phyloP scores from a whole-genome alignment of 345 rosid genomes.

The Eucalyptus shirleyi region DNA sequence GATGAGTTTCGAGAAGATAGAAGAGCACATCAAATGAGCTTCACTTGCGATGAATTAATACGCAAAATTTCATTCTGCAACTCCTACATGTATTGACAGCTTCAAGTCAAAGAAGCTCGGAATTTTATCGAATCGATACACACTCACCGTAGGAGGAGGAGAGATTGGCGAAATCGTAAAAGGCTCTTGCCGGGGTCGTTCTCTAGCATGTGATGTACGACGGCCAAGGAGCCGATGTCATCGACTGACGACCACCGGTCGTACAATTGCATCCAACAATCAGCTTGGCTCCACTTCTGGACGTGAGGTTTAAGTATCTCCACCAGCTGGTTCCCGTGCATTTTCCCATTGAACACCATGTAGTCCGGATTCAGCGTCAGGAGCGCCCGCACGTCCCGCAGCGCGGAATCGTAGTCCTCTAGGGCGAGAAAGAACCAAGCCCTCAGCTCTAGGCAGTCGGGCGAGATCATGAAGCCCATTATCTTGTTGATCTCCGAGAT shows the following conservation, averaged over 20 bases:
- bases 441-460: constrained; percentile 85
- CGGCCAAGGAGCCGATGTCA: constrained; percentile 89
- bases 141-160: constrained; percentile 67
- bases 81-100: background rate
- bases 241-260: constrained; percentile 95
- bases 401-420: constrained; percentile 75
- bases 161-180: constrained; percentile 82
- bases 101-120: background rate
- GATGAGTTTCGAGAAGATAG: background rate
- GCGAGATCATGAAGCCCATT: constrained; percentile 62
- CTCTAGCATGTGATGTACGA: constrained; percentile 85
- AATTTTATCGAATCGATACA: background rate
- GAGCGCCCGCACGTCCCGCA: constrained; percentile 74
- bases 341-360: constrained; percentile 61
- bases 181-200: constrained; percentile 89
- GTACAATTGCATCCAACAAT: constrained; percentile 94
- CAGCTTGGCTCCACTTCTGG: constrained; percentile 78
- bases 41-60: background rate
- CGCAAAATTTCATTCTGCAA: background rate
- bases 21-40: background rate
- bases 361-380: constrained; percentile 73
- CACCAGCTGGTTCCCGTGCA: constrained; percentile 63
- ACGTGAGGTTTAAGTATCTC: constrained; percentile 63
- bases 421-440: constrained; percentile 75
- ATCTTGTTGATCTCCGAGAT: constrained; percentile 71